Percentiles rank a stretch among this genome's conserved stretches.
phyloP scores from a whole-genome alignment of 306 rosid genomes.

The Lupinus albus region DNA sequence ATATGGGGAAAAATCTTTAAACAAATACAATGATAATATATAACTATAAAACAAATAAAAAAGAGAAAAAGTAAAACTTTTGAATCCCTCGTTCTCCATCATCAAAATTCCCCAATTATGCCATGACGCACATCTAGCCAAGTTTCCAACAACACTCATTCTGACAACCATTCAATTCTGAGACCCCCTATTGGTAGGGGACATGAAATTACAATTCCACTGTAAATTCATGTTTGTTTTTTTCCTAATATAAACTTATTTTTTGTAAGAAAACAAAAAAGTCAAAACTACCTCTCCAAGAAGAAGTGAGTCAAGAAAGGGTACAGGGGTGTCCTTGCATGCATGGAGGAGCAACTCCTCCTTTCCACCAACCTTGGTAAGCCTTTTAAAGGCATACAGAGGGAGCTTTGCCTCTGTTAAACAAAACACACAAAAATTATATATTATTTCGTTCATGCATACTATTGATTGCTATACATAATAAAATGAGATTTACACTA shows the following conservation, averaged over 20 bases:
- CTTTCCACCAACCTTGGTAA: slow-evolving; percentile 42
- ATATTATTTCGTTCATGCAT: neutral
- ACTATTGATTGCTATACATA: neutral
- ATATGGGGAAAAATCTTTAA: slow-evolving; percentile 32
- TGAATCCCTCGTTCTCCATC: slow-evolving; percentile 3
- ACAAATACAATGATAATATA: neutral
- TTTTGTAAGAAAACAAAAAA: too few species aligned
- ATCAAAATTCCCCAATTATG: slow-evolving; percentile 10
- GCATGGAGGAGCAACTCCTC: slow-evolving; percentile 38
- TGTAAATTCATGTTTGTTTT: too few species aligned
- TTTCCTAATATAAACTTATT: too few species aligned
- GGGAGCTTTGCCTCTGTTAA: slow-evolving; percentile 83
- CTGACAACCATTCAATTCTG: too few species aligned
- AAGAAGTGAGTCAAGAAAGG: slow-evolving; percentile 81
- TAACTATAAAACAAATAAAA: neutral
- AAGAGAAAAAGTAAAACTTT: neutral
- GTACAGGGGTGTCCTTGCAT: slow-evolving; percentile 63
- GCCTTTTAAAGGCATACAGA: slow-evolving; percentile 75
- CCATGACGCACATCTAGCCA: too few species aligned
- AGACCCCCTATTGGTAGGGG: too few species aligned
- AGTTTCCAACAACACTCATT: too few species aligned
- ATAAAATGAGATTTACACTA: too few species aligned
- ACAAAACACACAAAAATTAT: neutral
- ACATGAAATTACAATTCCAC: too few species aligned
- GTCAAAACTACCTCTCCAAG: slow-evolving; percentile 66